A percentile compares a stretch with the other conserved stretches of the same genome.
Conservation (phyloP, 179 eudicot species). For the Silene vulgaris region DNA sequence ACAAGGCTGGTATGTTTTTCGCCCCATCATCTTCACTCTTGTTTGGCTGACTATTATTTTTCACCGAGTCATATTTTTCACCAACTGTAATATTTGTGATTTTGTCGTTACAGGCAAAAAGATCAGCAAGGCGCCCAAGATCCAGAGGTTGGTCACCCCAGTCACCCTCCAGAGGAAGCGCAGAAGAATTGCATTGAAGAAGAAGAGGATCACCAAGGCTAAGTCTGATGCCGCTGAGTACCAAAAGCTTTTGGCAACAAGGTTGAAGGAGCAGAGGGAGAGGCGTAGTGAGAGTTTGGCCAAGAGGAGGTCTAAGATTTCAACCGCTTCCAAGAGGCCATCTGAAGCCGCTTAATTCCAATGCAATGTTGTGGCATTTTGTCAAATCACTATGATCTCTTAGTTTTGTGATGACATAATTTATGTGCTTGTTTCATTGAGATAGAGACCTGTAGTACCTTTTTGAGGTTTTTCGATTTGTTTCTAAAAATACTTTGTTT, state of each 20-base stretch:
- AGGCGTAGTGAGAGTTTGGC: constrained; percentile 82
- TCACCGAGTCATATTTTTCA: no score
- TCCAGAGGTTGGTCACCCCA: constrained; percentile 83
- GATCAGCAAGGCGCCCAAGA: constrained; percentile 77
- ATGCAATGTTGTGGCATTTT: not conserved
- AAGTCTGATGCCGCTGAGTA: constrained; percentile 80
- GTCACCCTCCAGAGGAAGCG: constrained; percentile 83
- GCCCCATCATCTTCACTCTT: no score
- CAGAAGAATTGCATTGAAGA: constrained; percentile 69
- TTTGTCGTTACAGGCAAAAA: constrained; percentile 45
- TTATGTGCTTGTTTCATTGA: not conserved
- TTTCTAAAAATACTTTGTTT: constrained; percentile 3
- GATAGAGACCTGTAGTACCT: constrained; percentile 12
- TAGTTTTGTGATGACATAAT: not conserved
- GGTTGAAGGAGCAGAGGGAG: constrained; percentile 84
- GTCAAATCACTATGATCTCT: not conserved
- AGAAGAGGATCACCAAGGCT: constrained; percentile 38
- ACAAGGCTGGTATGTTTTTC: constrained; percentile 48
- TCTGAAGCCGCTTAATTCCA: constrained; percentile 40
- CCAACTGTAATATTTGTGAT: not conserved
- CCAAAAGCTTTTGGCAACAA: constrained; percentile 74
- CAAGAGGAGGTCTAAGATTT: constrained; percentile 76
- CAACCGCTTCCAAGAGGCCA: constrained; percentile 56
- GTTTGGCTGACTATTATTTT: not conserved
- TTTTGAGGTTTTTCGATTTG: not conserved